Percentiles rank a stretch among this genome's conserved stretches.
Conservation (phyloP, 139 green algal species). For the Picochlorum sp. region DNA sequence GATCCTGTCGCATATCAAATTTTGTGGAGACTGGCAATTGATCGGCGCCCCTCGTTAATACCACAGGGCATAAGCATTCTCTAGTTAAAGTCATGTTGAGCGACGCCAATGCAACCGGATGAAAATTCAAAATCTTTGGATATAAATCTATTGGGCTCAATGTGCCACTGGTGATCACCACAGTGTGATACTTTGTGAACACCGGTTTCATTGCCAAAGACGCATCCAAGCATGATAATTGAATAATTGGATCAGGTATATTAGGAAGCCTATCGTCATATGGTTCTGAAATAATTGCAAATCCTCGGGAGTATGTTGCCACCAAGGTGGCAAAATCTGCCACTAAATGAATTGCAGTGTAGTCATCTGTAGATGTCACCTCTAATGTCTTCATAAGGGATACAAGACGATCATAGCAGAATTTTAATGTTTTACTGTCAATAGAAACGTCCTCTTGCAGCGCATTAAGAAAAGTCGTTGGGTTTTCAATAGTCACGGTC, state of each 20-base stretch:
- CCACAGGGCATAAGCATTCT: slow-evolving; percentile 93
- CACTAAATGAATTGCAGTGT: slow-evolving; percentile 72
- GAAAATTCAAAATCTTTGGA: slow-evolving; percentile 91
- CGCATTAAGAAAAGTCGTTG: slow-evolving; percentile 65
- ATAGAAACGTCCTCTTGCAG: slow-evolving; percentile 40
- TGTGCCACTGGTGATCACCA: slow-evolving; percentile 96
- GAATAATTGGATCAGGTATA: slow-evolving; percentile 88
- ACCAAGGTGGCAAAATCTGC: slow-evolving; percentile 97
- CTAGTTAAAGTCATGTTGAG: slow-evolving; percentile 92
- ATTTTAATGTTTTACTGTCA: slow-evolving; percentile 53
- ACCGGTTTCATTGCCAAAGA: slow-evolving; percentile 89
- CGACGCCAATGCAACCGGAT: slow-evolving; percentile 72
- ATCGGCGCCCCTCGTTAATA: slow-evolving; percentile 83
- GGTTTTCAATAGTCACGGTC: slow-evolving; percentile 60
- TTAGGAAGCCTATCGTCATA: slow-evolving; percentile 88
- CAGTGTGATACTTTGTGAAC: slow-evolving; percentile 86
- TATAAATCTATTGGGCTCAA: slow-evolving; percentile 95
- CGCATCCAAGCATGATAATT: slow-evolving; percentile 92
- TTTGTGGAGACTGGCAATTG: slow-evolving; percentile 83
- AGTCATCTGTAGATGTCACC: slow-evolving; percentile 91
- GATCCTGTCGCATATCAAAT: slow-evolving; percentile 82
- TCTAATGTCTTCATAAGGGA: slow-evolving; percentile 94
- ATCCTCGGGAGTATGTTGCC: slow-evolving; percentile 84
- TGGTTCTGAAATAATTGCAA: slow-evolving; percentile 98
- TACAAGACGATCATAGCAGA: slow-evolving; percentile 95